A percentile compares a stretch with the other conserved stretches of the same genome.
Evolutionary conservation across 208 protist species (phyloP).

Genomic region (Strigomonas culicis): DNA sequence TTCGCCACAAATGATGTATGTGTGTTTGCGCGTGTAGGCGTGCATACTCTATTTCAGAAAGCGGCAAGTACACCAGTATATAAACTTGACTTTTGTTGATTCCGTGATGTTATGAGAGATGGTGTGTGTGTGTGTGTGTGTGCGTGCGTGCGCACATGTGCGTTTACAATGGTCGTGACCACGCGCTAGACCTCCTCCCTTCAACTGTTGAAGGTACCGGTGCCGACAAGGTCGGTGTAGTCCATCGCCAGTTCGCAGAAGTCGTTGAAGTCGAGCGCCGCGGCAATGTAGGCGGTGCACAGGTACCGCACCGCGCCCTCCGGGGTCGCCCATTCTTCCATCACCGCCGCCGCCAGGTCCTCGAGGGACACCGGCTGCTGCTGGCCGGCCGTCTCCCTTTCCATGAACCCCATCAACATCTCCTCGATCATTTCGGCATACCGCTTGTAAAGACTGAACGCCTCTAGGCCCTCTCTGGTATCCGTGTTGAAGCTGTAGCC

Average conservation of each 20-base stretch:
- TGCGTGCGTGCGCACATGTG: no score
- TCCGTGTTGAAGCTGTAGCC: conserved; percentile 24
- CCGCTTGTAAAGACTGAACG: conserved; percentile 50
- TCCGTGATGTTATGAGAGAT: no score
- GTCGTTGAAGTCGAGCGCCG: conserved; percentile 59
- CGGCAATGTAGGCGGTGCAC: conserved; percentile 70
- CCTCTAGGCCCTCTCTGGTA: conserved; percentile 36
- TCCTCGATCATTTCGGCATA: conserved; percentile 52
- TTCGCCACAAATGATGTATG: no score
- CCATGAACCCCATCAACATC: conserved; percentile 50
- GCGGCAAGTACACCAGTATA: no score
- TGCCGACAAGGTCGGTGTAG: conserved; percentile 40
- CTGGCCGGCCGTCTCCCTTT: conserved; percentile 6
- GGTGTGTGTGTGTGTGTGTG: no score
- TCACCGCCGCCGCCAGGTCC: conserved; percentile 39
- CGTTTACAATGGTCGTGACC: no score
- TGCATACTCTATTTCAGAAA: no score
- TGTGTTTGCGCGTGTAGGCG: no score
- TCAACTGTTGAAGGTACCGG: no score
- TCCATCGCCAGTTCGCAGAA: conserved; percentile 69
- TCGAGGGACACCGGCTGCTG: conserved; percentile 14
- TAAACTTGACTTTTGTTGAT: no score
- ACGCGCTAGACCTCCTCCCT: no score
- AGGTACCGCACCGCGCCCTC: conserved; percentile 34
- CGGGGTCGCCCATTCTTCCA: conserved; percentile 39